Evolutionary conservation across 768 basidiomycete species (phyloP).

Genomic region (Agrocybe pediades): DNA sequence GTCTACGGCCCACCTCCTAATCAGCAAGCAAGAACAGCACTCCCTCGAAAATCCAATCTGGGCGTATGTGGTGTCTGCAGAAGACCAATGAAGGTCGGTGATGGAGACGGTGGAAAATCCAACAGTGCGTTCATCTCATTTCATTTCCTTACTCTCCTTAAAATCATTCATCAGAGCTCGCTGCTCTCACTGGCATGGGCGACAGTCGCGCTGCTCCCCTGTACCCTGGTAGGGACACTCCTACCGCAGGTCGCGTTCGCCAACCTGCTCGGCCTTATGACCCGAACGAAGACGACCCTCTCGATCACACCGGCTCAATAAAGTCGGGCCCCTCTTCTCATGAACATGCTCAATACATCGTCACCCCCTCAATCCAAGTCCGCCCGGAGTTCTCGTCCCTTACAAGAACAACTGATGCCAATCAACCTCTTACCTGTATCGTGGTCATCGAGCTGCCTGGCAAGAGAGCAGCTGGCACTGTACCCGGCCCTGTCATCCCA

Average conservation of each 20-base stretch:
- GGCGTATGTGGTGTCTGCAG: constrained; percentile 98
- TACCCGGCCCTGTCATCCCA: constrained; percentile 55
- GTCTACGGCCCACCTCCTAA: constrained; percentile 89
- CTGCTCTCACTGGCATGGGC: constrained; percentile 89
- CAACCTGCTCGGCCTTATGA: constrained; percentile 50
- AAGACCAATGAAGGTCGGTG: constrained; percentile 93
- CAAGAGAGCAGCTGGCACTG: constrained; percentile 53
- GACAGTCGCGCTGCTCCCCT: constrained; percentile 54
- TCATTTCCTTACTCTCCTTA: constrained; percentile 8
- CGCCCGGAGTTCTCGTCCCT: constrained; percentile 89
- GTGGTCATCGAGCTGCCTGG: constrained; percentile 91
- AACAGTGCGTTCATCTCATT: constrained; percentile 68
- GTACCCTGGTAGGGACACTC: constrained; percentile 73
- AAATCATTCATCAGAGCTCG: constrained; percentile 66
- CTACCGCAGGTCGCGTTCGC: constrained; percentile 43
- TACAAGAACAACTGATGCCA: constrained; percentile 64
- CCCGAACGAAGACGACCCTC: constrained; percentile 84
- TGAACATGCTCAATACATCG: constrained; percentile 68
- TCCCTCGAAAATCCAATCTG: constrained; percentile 73
- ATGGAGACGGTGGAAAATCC: constrained; percentile 81
- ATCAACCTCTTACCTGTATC: constrained; percentile 90
- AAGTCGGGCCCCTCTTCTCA: constrained; percentile 40
- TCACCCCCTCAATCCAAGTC: constrained; percentile 92
- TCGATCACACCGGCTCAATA: constrained; percentile 58
- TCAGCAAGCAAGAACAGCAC: constrained; percentile 46